Evolutionary conservation across 179 eudicot species (phyloP).

Genomic region (Beta macrorhiza): DNA sequence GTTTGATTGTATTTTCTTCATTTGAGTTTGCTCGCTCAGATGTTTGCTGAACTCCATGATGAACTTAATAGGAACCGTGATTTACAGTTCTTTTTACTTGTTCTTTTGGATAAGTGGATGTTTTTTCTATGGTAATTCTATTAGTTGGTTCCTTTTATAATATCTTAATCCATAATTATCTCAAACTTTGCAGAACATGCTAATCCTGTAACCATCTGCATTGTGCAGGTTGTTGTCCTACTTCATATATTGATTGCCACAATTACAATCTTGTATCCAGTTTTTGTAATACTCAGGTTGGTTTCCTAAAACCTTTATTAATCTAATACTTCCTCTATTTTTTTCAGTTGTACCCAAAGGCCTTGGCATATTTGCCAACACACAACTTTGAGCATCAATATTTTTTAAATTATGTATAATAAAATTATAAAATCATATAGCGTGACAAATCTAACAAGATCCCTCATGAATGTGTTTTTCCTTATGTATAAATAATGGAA

Average conservation of each 20-base stretch:
- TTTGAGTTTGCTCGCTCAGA: not conserved
- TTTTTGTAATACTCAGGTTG: slow-evolving; percentile 86
- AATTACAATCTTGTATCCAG: slow-evolving; percentile 68
- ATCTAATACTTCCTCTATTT: not conserved
- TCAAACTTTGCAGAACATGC: not conserved
- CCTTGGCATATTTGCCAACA: too few relatives aligned
- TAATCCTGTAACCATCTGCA: slow-evolving; percentile 8
- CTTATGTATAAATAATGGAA: too few relatives aligned
- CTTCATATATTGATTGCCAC: slow-evolving; percentile 68
- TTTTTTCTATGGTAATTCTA: not conserved
- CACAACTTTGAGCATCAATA: too few relatives aligned
- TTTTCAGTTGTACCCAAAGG: not conserved
- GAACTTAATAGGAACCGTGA: not conserved
- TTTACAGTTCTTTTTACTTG: not conserved
- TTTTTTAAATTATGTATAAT: too few relatives aligned
- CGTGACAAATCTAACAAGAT: too few relatives aligned
- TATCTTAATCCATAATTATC: not conserved
- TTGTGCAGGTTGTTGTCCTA: slow-evolving; percentile 61
- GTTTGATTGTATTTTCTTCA: not conserved
- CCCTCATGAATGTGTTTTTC: too few relatives aligned
- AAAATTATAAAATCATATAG: too few relatives aligned
- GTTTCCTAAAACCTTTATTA: slow-evolving; percentile 19
- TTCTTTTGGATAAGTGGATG: not conserved
- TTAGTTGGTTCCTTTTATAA: not conserved
- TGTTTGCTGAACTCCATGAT: not conserved